phyloP scores from a whole-genome alignment of 163 green algal species.

The Prototheca wickerhamii region DNA sequence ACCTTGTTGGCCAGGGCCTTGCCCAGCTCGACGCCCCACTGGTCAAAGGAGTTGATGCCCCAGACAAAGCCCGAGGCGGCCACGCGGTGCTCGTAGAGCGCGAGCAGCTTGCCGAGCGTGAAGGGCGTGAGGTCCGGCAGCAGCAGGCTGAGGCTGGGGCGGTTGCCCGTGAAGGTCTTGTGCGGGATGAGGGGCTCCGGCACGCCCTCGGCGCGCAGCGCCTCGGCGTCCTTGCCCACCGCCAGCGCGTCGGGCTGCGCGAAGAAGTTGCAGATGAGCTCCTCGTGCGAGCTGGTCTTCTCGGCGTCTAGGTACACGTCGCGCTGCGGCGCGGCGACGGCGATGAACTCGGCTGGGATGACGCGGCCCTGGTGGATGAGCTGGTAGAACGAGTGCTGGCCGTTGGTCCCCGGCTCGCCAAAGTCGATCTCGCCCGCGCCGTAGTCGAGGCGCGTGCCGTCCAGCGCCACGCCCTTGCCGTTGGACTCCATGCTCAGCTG shows the following conservation, averaged over 20 bases:
- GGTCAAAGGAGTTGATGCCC: constrained; percentile 99
- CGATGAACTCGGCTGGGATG: constrained; percentile 98
- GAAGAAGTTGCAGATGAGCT: constrained; percentile 99
- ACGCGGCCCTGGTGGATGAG: constrained; percentile 93
- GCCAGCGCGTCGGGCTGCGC: constrained; percentile 96
- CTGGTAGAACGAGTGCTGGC: constrained; percentile 98
- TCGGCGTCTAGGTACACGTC: constrained; percentile 90
- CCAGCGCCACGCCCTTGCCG: constrained; percentile 93
- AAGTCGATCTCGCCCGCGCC: constrained; percentile 92
- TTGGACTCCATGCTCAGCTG: constrained; percentile 99
- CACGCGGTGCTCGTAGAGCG: constrained; percentile 94
- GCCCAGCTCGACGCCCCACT: constrained; percentile 99
- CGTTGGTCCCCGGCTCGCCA: constrained; percentile 99
- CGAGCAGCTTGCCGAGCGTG: constrained; percentile 90
- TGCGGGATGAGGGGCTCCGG: constrained; percentile 91
- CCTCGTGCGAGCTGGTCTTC: constrained; percentile 96
- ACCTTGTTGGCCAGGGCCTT: constrained; percentile 73
- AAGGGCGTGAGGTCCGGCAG: constrained; percentile 82
- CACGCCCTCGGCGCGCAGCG: constrained; percentile 78
- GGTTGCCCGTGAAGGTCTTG: constrained; percentile 85
- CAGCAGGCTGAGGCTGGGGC: constrained; percentile 85
- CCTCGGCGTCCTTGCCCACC: constrained; percentile 79
- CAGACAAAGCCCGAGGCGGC: constrained; percentile 94
- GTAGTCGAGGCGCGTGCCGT: constrained; percentile 78
- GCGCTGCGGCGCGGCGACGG: constrained; percentile 89